phyloP scores from a whole-genome alignment of 805 yeast genomes.

The Yamadazyma tumulicola region DNA sequence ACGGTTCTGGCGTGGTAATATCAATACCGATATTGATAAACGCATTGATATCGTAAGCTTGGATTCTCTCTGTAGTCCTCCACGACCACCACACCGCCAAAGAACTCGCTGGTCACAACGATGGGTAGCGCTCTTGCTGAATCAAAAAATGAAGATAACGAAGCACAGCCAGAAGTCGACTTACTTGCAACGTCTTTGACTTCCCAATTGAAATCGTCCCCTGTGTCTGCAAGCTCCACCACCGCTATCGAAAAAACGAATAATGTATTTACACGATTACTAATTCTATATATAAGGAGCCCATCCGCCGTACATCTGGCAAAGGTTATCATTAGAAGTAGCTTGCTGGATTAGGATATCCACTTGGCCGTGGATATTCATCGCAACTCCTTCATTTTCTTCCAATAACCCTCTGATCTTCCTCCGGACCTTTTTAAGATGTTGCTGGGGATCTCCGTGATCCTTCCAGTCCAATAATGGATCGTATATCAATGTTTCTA shows the following conservation, averaged over 20 bases:
- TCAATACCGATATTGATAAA: conserved; percentile 3
- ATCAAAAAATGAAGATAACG: too few species aligned
- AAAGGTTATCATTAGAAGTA: conserved; percentile 61
- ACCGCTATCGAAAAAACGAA: not conserved
- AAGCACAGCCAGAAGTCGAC: too few species aligned
- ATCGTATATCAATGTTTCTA: conserved; percentile 91
- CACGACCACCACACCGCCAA: too few species aligned
- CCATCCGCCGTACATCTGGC: conserved; percentile 96
- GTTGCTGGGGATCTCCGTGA: conserved; percentile 56
- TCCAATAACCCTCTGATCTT: conserved; percentile 80
- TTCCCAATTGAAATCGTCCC: too few species aligned
- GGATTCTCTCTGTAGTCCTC: conserved; percentile 6
- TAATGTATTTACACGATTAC: not conserved
- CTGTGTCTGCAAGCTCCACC: too few species aligned
- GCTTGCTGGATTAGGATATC: conserved; percentile 86
- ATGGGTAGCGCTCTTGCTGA: too few species aligned
- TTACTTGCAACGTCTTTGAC: too few species aligned
- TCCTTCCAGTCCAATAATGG: conserved; percentile 79
- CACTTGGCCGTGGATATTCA: conserved; percentile 90
- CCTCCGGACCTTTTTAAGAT: conserved; percentile 66
- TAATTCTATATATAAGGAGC: conserved; percentile 29
- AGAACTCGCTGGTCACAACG: too few species aligned
- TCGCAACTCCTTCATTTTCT: conserved; percentile 76
- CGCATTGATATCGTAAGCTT: conserved; percentile 8
- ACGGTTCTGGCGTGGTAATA: conserved; percentile 2